Evolutionary conservation across 2,329 filamentous ascomycete genomes (phyloP), one percentile per base, ranked within the genome.

Genomic region (Calonectria pauciramosa): DNA sequence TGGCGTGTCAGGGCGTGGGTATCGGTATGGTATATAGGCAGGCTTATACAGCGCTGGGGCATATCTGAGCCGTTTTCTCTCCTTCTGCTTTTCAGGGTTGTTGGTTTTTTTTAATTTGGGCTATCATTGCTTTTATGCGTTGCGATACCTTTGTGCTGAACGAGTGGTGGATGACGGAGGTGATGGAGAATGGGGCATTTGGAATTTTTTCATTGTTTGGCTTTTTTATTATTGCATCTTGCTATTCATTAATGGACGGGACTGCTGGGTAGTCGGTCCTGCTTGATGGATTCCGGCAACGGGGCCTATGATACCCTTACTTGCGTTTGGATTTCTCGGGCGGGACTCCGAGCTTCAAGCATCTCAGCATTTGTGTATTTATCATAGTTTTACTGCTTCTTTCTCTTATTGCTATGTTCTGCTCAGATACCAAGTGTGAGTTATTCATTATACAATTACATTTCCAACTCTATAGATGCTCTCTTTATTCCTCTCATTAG

Each of bases 391-490:
- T 78, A 76, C 73, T 73, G 68, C 54, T 52, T 51, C 41, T 72
- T 72, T 71, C 77, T 77, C 82, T 82, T 80, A 80, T 82, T 70
- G 41, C 64, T 74, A 65, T 74, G 73, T 67, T 72, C 44, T 76
- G 71, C 82, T 78, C 76, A 80, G 79, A 81, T 81, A 81, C 79
- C 79, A 79, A 66, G 73, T 73, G 79, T 78, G 79, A 80, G 74
- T 77, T 71, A 79, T 51, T 70, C 74, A 70, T 78, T 70, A 71
- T 67, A 70, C 59, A 70, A 66, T 76, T 71, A 76, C 66, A 60
- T 65, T 77, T 65, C 54, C 34, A 54, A 56, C 65, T 34, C 28
- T 28, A 47, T 41, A 51, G 36, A 51, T 38, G 32, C n/a, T 47
- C 66, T 34, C 51, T 32, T 44, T 18, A 23, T 51, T 23, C 9